These are phyloP conservation scores for Pyrus betulifolia DNA, from an alignment of 306 rosid genomes.

Conservation along the genomic window DNA sequence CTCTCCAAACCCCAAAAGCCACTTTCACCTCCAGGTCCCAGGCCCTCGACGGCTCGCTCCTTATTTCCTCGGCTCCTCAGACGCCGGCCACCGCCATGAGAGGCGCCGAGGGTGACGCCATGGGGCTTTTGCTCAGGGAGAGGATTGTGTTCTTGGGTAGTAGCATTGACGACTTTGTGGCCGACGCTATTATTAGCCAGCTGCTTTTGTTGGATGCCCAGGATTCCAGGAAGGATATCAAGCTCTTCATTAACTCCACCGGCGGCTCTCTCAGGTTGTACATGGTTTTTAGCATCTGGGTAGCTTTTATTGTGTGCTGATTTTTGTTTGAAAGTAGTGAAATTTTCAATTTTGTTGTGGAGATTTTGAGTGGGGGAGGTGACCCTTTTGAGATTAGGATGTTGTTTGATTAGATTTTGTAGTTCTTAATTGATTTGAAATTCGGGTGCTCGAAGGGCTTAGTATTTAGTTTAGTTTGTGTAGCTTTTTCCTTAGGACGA, in stretches of 20 bases:
- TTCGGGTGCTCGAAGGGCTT: background rate
- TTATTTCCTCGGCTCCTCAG: conserved; percentile 39
- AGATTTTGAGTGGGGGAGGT: background rate
- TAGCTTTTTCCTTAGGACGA: background rate
- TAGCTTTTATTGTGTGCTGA: background rate
- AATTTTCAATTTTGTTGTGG: background rate
- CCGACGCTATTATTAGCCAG: conserved; percentile 82
- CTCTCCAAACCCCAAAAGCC: conserved; percentile 17
- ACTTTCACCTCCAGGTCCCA: conserved; percentile 7
- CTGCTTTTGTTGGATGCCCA: conserved; percentile 79
- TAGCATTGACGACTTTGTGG: conserved; percentile 76
- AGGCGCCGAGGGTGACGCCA: conserved; percentile 66
- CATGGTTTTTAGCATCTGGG: background rate
- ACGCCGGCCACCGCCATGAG: conserved; percentile 49
- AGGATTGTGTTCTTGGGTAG: conserved; percentile 88
- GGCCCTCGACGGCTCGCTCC: background rate
- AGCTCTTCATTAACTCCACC: conserved; percentile 71
- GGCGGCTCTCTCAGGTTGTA: conserved; percentile 89
- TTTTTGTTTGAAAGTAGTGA: background rate
- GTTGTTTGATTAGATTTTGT: background rate
- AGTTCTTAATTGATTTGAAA: background rate
- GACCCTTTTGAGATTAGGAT: background rate
- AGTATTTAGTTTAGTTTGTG: background rate
- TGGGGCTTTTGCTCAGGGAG: conserved; percentile 84
- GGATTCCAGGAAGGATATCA: conserved; percentile 75